Base-by-base conservation (phyloP, 2,329 filamentous ascomycete genomes). In the Aspergillus pseudoglaucus region DNA sequence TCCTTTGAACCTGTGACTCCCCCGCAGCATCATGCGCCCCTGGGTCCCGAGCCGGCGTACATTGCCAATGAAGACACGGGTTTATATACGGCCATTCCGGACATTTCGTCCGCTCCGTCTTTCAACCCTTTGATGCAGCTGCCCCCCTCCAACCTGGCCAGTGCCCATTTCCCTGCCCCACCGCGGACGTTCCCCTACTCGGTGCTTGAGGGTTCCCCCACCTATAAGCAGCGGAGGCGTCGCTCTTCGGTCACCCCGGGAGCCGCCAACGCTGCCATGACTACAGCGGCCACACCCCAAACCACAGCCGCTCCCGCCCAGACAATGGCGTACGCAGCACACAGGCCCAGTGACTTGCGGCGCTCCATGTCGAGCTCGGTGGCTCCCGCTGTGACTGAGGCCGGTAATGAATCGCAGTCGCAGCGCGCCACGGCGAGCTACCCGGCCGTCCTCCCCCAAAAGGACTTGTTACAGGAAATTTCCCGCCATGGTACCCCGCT, bases 41-140 rank as follows among this genome's bases (percentile, higher is more conserved):
- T 95, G 56, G 82, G 86, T 51, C 80, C 85, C 37, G 93, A 98
- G 75, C 90, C 93, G 8, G 89, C 93, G 8, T 98, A 97, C 74
- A 95, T 98, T 68, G 89, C 91, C 53, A 96, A 96, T 66, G 93
- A 98, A 74, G 93, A 97, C 69, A 95, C 91, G 41, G 90, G 90
- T 50, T 79, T 97, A 42, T 97, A 96, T 78, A 91, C 90, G 46
- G 90, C 88, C 40, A 95, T 97, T 59, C 90, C 91, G 9, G 91
- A 97, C 62, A 84, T 94, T 63, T 63, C 65, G n/a, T 78, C 84
- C 49, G 84, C 89, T 55, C 82, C 84, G 56, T 82, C 81, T 12
- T 83, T 95, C 64, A 89, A 91, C 66, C 85, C 88, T 47, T 87
- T 97, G 80, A 90, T 95, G 74, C 88, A 94, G 67, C 78, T 96